Base-by-base conservation (phyloP, 106 monocot genomes). In the Iris macrosiphon region DNA sequence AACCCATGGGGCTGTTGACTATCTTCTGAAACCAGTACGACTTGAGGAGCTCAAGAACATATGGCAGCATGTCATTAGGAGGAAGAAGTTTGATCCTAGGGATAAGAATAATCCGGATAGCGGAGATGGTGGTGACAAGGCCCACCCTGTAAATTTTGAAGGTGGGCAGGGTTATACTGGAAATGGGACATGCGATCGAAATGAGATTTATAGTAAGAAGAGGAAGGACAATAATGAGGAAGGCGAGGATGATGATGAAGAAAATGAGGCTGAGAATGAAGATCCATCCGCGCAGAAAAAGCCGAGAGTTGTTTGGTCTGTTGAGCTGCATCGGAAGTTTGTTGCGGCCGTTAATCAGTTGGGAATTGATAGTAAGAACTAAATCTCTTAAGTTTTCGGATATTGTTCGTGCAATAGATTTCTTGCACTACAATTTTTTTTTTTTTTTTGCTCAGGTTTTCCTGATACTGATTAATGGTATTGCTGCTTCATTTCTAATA, bases 51-150 rank as follows among this genome's bases (percentile, higher is more conserved):
- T 86, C 15, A 73, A 49, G 58, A 86, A 81, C 32, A 81, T 86
- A 53, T 86, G 85, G 85, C 80, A 86, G 49, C 80, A 81, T 66
- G 80, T 86, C 0, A 26, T 86, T 22, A 45, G 79, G 64, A 68
- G 73, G 52, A 80, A 68, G 59, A 86, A 77, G 49, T 25, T 69
- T 22, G 59, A 55, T 43, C 40, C 41, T 15, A 68, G 31, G 37
- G 76, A 73, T 27, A 51, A 31, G 15, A 52, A 40, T 25, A 60
- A 54, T 44, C 20, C 43, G 46, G 71, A 74, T 37, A 53, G 50
- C 14, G 41, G 32, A 26, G 64, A 71, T 8, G 75, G 52, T 7
- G 11, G 18, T 17, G 67, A 67, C 10, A 79, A 58, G 31, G n/a
- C 49, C 21, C 37, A 37, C 23, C 3, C 29, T 26, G 32, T n/a